Base-by-base conservation (phyloP, 768 basidiomycete species). In the Russula olivacea region DNA sequence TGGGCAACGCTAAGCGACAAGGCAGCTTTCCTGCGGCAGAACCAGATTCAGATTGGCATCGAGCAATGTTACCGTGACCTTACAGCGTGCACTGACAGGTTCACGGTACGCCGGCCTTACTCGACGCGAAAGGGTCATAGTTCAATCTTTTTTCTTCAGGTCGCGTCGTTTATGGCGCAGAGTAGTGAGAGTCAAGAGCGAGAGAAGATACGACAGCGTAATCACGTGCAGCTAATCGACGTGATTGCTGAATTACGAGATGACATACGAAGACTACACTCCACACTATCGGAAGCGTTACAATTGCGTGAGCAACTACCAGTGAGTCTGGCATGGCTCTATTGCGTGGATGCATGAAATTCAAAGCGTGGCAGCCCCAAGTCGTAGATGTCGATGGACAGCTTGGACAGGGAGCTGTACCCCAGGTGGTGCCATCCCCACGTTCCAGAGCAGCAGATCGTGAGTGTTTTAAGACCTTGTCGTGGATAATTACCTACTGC, bases 31-130 rank as follows among this genome's bases (percentile, higher is more conserved):
- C 51, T 78, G 17, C 69, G 70, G 47, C 77, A 76, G 65, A 61
- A 70, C 23, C 77, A 77, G 54, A 77, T 80, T n/a, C 74, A 74
- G 61, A 70, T 76, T 38, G 78, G 76, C 1, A 74, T 80, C 47
- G 74, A 76, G 53, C 67, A 72, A 41, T 69, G 78, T 32, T 69
- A 77, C 60, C 72, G 69, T 30, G 73, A 78, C 49, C 73, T 80
- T n/a, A 74, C 77, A 48, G 68, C 65, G 36, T 73, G 72, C 30
- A 71, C 74, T 58, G 71, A 72, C 62, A 74, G 72, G 59, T 77
- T 78, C 66, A 72, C 71, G 36, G 78, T 78, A 60, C 55, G 72
- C 70, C 10, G 8, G 14, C n/a, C 28, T 38, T 45, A 7, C 12
- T 23, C 19, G 14, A 55, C 15, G 4, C 15, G 9, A 55, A 41